Evolutionary conservation across 1,284 basidiomycete species (phyloP).

Genomic region (Sporisorium reilianum): DNA sequence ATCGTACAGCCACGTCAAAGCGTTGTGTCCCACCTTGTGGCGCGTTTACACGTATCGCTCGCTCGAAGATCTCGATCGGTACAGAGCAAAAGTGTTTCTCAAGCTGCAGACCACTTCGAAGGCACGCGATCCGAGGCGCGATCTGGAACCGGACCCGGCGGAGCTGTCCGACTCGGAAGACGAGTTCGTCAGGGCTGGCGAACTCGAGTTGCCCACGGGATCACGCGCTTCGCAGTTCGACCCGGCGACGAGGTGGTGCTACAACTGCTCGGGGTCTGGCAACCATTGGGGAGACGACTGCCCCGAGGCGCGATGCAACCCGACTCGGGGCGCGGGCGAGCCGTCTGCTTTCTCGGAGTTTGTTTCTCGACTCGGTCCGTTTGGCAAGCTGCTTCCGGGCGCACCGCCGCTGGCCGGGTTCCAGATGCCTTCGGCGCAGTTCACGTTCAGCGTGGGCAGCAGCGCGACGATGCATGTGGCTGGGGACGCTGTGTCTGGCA

Average conservation of each 20-base stretch:
- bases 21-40: slow-evolving; percentile 91
- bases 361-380: slow-evolving; percentile 81
- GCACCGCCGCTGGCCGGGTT: slow-evolving; percentile 36
- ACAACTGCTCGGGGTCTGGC: slow-evolving; percentile 83
- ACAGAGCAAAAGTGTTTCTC: slow-evolving; percentile 34
- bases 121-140: slow-evolving; percentile 19
- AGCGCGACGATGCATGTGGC: slow-evolving; percentile 46
- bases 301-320: slow-evolving; percentile 72
- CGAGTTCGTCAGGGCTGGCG: slow-evolving; percentile 26
- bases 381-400: slow-evolving; percentile 71
- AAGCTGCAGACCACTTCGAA: slow-evolving; percentile 14
- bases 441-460: slow-evolving; percentile 45
- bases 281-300: slow-evolving; percentile 90
- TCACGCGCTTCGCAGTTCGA: slow-evolving; percentile 29
- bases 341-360: slow-evolving; percentile 81
- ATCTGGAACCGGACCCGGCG: slow-evolving; percentile 28
- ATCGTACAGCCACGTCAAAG: slow-evolving; percentile 75
- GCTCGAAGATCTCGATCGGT: slow-evolving; percentile 72
- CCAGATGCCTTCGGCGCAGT: slow-evolving; percentile 36
- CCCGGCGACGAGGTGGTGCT: slow-evolving; percentile 79
- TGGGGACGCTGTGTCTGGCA: slow-evolving; percentile 13
- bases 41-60: slow-evolving; percentile 83
- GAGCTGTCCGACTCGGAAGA: slow-evolving; percentile 36
- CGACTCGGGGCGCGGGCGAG: slow-evolving; percentile 73
- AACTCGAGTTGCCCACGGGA: slow-evolving; percentile 20